These are phyloP conservation scores for Galerina marginata DNA, from an alignment of 768 basidiomycete species.

Conservation along the genomic window DNA sequence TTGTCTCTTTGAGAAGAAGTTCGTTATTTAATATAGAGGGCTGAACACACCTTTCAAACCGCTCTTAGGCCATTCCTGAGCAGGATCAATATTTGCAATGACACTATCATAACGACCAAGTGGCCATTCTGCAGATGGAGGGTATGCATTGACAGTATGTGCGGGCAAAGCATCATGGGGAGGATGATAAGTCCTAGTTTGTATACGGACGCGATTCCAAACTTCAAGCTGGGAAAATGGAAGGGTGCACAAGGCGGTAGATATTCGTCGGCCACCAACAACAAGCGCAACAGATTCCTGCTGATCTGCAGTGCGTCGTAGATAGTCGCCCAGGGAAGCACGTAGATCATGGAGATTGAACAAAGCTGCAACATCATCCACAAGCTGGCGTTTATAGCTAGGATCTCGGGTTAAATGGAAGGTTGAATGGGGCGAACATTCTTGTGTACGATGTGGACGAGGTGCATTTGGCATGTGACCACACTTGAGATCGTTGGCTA, in stretches of 20 bases:
- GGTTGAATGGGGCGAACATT: too few species aligned
- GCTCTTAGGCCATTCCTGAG: constrained; percentile 21
- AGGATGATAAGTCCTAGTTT: constrained; percentile 28
- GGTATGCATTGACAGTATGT: constrained; percentile 27
- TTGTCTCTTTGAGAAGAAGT: not conserved
- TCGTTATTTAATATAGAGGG: not conserved
- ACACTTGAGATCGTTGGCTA: too few species aligned
- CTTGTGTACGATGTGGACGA: too few species aligned
- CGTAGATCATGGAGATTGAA: too few species aligned
- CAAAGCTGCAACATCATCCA: too few species aligned
- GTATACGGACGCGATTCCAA: constrained; percentile 31
- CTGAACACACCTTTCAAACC: constrained; percentile 22
- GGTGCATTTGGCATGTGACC: too few species aligned
- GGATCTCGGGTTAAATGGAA: too few species aligned
- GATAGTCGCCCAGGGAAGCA: too few species aligned
- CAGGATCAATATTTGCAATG: constrained; percentile 20
- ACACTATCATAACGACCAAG: constrained; percentile 26
- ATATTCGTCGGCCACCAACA: constrained; percentile 16
- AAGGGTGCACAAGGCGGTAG: constrained; percentile 4
- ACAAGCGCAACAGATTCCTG: too few species aligned
- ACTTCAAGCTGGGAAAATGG: constrained; percentile 30
- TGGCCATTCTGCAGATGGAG: constrained; percentile 22
- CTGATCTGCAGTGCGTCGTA: too few species aligned
- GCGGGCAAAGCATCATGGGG: constrained; percentile 22
- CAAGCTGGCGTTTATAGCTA: too few species aligned